Conservation (phyloP, 2,329 filamentous ascomycete genomes). For the Raffaelea arxii region DNA sequence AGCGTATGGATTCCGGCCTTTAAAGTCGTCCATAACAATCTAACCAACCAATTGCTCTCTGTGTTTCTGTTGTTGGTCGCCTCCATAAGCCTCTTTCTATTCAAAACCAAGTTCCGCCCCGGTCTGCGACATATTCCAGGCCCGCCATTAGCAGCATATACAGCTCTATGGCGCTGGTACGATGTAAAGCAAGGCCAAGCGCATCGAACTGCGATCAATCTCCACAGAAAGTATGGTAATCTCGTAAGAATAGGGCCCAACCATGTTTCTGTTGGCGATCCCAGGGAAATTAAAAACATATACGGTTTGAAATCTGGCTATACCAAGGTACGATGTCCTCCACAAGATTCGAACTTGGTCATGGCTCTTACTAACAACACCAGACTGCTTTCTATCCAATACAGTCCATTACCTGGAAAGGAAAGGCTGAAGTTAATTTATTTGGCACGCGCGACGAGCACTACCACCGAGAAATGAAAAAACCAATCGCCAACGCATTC, state of each 20-base stretch:
- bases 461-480: background rate
- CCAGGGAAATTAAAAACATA: background rate
- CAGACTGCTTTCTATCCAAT: background rate
- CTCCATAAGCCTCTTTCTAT: no score
- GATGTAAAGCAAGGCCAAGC: background rate
- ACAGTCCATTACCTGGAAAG: background rate
- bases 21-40: no score
- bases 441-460: background rate
- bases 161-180: background rate
- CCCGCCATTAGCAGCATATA: background rate
- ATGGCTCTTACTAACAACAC: no score
- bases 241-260: background rate
- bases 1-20: no score
- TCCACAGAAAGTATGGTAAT: background rate
- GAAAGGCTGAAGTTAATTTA: background rate
- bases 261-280: background rate
- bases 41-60: no score
- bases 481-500: conserved; percentile 22
- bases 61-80: no score
- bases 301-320: background rate
- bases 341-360: no score
- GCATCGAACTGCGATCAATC: background rate
- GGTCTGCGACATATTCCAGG: background rate
- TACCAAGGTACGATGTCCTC: background rate
- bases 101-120: background rate